phyloP scores from a whole-genome alignment of 2,329 filamentous ascomycete genomes.

The Verticillium albo-atrum region DNA sequence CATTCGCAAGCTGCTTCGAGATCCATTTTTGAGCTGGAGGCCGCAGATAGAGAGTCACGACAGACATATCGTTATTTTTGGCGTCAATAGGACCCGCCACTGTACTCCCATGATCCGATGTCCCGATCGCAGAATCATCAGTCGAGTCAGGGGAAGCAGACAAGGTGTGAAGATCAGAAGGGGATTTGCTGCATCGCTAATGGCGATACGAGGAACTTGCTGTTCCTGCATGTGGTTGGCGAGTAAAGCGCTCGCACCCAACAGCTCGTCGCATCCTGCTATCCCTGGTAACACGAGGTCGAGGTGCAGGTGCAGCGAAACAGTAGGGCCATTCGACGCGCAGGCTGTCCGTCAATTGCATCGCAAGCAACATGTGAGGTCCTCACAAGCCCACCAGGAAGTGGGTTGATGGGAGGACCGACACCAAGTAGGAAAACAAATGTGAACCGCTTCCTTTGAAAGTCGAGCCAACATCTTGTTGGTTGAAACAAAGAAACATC shows the following conservation, averaged over 20 bases:
- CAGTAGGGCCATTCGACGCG: background rate
- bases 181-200: background rate
- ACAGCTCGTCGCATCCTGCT: background rate
- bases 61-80: background rate
- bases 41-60: too few relatives aligned
- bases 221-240: background rate
- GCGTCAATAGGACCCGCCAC: background rate
- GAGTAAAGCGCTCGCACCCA: background rate
- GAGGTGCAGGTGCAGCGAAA: background rate
- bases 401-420: background rate
- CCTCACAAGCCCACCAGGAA: background rate
- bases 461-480: background rate
- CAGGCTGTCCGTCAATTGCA: background rate
- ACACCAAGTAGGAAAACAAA: background rate
- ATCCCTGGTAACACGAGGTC: constrained; percentile 1
- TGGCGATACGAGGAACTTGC: background rate
- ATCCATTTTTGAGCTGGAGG: too few relatives aligned
- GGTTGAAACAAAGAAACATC: background rate
- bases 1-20: too few relatives aligned
- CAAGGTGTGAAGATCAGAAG: background rate
- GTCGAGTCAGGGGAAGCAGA: background rate
- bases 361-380: background rate
- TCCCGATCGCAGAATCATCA: background rate
- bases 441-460: background rate
- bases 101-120: background rate